Conservation (phyloP, 768 basidiomycete genomes). For the Sarcomyxa edulis region DNA sequence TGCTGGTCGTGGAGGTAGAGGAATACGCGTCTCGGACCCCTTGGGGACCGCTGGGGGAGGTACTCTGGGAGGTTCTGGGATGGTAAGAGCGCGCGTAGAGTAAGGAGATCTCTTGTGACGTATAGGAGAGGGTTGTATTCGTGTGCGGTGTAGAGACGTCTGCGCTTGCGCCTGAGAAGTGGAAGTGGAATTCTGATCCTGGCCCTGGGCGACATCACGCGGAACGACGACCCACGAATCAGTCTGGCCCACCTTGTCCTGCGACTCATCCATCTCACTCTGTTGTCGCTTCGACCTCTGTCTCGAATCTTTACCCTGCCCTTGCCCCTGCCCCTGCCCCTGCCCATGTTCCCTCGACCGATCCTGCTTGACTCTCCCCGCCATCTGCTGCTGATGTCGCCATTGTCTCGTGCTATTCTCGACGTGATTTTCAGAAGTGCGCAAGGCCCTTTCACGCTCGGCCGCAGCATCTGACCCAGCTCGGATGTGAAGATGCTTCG, state of each 20-base stretch:
- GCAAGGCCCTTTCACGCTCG: conserved; percentile 40
- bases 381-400: conserved; percentile 19
- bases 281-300: conserved; percentile 16
- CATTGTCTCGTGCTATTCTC: conserved; percentile 25
- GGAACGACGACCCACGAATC: conserved; percentile 25
- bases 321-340: conserved; percentile 4
- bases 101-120: conserved; percentile 26
- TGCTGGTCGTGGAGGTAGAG: conserved; percentile 25
- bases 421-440: conserved; percentile 30
- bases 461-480: conserved; percentile 47
- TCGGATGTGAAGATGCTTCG: conserved; percentile 30
- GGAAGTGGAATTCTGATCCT: conserved; percentile 23
- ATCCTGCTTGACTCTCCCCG: conserved; percentile 1
- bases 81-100: conserved; percentile 24
- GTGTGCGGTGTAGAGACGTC: conserved; percentile 8
- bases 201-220: conserved; percentile 20
- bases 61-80: conserved; percentile 31
- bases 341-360: conserved; percentile 5
- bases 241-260: conserved; percentile 10
- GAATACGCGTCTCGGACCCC: conserved; percentile 23
- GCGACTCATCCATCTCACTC: conserved; percentile 18
- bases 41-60: conserved; percentile 32
- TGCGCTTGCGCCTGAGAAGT: conserved; percentile 17
- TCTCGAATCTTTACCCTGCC: conserved; percentile 12
- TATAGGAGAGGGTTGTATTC: conserved; percentile 24